Base-by-base conservation (phyloP, 148 eudicot species). In the Suaeda aralocaspica region DNA sequence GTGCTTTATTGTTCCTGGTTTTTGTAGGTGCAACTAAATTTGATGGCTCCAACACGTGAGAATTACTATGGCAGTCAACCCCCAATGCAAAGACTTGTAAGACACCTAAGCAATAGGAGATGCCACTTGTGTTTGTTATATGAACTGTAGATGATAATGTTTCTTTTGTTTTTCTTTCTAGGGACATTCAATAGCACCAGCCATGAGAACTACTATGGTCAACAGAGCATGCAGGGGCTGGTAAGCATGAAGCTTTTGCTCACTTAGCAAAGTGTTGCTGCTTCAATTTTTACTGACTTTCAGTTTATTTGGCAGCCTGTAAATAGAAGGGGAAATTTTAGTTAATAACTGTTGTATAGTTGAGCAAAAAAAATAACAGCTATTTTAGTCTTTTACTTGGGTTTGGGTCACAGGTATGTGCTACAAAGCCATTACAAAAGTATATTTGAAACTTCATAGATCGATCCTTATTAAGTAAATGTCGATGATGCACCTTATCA, bases 171-270 rank as follows among this genome's bases (percentile, higher is more conserved):
- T 11, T 48, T 24, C 44, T 64, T 57, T 81, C 30, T 51, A 91
- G 96, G 98, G 96, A 72, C 97, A 89, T 61, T 83, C 96, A 26
- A 85, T 89, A 71, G 91, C 97, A 28, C 86, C 98, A 73, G 81
- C 73, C 97, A 89, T 46, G 98, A 89, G 63, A 76, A 91, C 64
- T 94, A 84, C 72, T 94, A 84, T 76, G 80, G 84, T 71, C 98
- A 84, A 72, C 89, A 87, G 36, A 77, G 88, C 79, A 78, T 94
- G 68, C 96, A 87, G 67, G 91, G 84, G 25, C 76, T 94, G 91
- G n/a, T n/a, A n/a, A n/a, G n/a, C 76, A 65, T 50, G 21, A 69
- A 18, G 10, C 44, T 51, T 57, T 41, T 29, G 52, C 64, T n/a
- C n/a, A n/a, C n/a, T n/a, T n/a, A n/a, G n/a, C n/a, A n/a, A n/a